Base-by-base conservation (phyloP, 2,329 filamentous ascomycete genomes). In the Ophiostoma himal-ulmi region DNA sequence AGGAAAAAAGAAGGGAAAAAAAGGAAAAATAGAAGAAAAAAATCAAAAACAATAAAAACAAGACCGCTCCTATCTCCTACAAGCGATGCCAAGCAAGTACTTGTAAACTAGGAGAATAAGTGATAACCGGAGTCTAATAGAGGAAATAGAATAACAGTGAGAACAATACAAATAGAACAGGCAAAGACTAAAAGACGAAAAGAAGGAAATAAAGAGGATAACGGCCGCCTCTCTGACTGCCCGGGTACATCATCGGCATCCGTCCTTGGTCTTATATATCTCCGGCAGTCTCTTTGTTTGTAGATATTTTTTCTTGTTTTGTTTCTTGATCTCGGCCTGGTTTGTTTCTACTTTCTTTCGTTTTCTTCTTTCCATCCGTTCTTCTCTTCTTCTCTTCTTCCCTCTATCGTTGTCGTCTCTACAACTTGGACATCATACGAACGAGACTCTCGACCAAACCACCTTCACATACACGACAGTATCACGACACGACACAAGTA, bases 161-260 rank as follows among this genome's bases (percentile, higher is more conserved):
- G 4, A 54, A 5, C 6, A 57, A 57, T 57, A 48, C 5, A 17
- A 48, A 48, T 17, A 17, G 17, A 5, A 48, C 10, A 22, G 20
- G 17, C n/a, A 54, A 54, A 22, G 17, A 52, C 2, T 17, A 52
- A 62, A 34, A 5, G 17, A 22, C 6, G 6, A 26, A 48, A 48
- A 48, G 44, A 20, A n/a, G n/a, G n/a, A n/a, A n/a, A n/a, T n/a
- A n/a, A 20, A 48, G 44, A n/a, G 44, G 44, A 20, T 17, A 48
- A n/a, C 17, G 14, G 44, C n/a, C 44, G 44, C 44, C 44, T 48
- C 44, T 48, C 30, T 30, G 30, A 30, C 44, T 48, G 41, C 41
- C 44, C 44, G 57, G 26, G 26, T 30, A 62, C 14, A 26, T 62
- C 57, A 62, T 62, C 57, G 57, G n/a, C 57, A 62, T 34, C 57